A percentile compares a stretch with the other conserved stretches of the same genome.
Conservation (phyloP, 1,284 basidiomycete genomes). For the Ganoderma boninense region DNA sequence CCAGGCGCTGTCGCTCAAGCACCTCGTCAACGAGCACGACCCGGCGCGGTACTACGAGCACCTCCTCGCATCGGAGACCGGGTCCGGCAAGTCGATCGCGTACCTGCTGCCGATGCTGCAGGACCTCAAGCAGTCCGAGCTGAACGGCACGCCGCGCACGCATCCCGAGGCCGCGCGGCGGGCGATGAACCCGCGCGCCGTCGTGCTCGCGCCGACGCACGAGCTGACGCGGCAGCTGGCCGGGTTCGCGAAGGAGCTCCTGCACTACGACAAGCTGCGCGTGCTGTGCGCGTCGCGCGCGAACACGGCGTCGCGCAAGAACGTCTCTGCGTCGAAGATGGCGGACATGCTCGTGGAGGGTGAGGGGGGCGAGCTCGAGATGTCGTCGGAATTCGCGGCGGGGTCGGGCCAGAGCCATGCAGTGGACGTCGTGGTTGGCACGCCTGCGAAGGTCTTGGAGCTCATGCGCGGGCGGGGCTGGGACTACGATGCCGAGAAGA, state of each 20-base stretch:
- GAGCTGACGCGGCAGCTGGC: conserved; percentile 86
- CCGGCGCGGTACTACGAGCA: conserved; percentile 56
- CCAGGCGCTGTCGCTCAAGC: conserved; percentile 73
- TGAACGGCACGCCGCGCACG: conserved; percentile 19
- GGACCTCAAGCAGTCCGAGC: conserved; percentile 72
- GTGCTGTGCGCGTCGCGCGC: conserved; percentile 74
- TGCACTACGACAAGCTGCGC: conserved; percentile 80
- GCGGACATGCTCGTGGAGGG: conserved; percentile 41
- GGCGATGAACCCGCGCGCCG: conserved; percentile 70
- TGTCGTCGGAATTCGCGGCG: conserved; percentile 31
- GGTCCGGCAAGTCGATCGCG: conserved; percentile 91
- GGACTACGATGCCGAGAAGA: conserved; percentile 53
- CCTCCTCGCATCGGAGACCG: conserved; percentile 87
- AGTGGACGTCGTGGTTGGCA: conserved; percentile 81
- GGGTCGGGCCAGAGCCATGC: conserved; percentile 40
- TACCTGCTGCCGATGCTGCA: conserved; percentile 87
- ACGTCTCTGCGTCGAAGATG: conserved; percentile 59
- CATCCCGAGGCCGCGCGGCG: conserved; percentile 22
- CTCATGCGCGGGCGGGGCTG: conserved; percentile 73
- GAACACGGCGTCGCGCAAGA: conserved; percentile 53
- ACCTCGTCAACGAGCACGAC: conserved; percentile 50
- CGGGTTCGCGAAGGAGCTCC: conserved; percentile 73
- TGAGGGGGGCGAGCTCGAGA: conserved; percentile 41
- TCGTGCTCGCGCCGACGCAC: conserved; percentile 88
- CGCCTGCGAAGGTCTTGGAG: conserved; percentile 79